Evolutionary conservation across 164 flowering plant species (phyloP), one percentile per base, ranked within the genome.

Genomic region (Magnolia officinalis): DNA sequence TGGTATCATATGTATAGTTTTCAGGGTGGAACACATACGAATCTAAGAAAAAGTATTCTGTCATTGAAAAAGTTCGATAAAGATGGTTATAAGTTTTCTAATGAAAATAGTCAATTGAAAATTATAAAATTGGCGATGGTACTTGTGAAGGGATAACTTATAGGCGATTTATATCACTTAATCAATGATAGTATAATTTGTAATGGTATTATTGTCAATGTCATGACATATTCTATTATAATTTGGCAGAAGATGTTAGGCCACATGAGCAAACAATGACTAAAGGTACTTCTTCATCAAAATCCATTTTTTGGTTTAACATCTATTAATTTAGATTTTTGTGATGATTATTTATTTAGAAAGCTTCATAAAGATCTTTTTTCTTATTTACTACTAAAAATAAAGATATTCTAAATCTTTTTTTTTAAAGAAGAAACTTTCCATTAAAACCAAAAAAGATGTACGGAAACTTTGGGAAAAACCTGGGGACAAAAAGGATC

Each of bases 211-310:
- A 29, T 72, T 72, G 49, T 14, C 7, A 52, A 13, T 72, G 74
- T 29, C 4, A 52, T 55, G 20, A 72, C 23, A 23, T 14, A 72
- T 0, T 55, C 50, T 4, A 16, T 14, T 11, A 23, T 24, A 21
- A 72, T 9, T 20, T 72, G 11, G 45, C 50, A 59, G n/a, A 72
- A 19, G 13, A n/a, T 8, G 26, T 72, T 58, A 16, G 8, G 66
- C 13, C 23, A 55, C 74, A 72, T 52, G 74, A 72, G 74, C 74
- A 24, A 72, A 52, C 61, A 72, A 21, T 2, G 66, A 72, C 52
- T 73, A 29, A 29, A 18, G 52, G 23, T 8, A 20, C 2, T 26
- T 26, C 29, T 26, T 26, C 29, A 26, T 26, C 29, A 26, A 26
- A 26, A 26, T 26, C 29, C 29, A 1, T 19, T 73, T 31, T 63